Conservation (phyloP, 2,329 filamentous ascomycete species). For the Colletotrichum destructivum region DNA sequence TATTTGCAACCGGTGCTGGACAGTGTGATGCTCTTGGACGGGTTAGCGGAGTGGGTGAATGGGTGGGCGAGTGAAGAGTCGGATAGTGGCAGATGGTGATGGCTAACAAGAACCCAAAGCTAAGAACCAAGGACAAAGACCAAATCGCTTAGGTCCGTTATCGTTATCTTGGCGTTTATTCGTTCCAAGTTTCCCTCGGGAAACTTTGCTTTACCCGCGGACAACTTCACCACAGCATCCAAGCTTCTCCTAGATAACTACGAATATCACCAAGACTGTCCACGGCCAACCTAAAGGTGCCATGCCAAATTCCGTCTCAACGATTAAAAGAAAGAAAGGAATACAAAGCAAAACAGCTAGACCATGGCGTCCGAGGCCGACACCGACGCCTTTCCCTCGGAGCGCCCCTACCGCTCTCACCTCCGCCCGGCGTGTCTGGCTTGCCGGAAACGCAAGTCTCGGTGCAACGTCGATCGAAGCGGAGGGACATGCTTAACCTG, state of each 20-base stretch:
- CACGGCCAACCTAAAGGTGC: neutral
- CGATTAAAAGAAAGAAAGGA: too few relatives aligned
- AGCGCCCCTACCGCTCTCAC: constrained; percentile 73
- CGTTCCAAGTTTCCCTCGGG: neutral
- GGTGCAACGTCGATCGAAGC: constrained; percentile 71
- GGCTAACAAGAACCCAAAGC: too few relatives aligned
- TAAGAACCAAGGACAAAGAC: too few relatives aligned
- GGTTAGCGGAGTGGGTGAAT: neutral
- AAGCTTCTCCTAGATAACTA: neutral
- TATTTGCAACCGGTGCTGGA: too few relatives aligned
- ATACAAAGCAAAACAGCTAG: fast-evolving
- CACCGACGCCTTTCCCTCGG: constrained; percentile 25
- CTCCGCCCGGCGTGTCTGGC: constrained; percentile 72
- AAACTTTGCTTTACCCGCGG: constrained; percentile 1
- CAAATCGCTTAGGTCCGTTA: neutral
- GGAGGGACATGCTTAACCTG: constrained; percentile 70
- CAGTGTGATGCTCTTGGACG: too few relatives aligned
- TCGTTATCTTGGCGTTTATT: neutral
- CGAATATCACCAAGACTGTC: constrained; percentile 3
- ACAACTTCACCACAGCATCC: neutral
- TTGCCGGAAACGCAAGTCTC: constrained; percentile 73
- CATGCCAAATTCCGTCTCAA: neutral
- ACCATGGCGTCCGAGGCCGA: constrained; percentile 27
- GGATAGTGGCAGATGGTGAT: too few relatives aligned
- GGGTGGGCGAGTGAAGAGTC: neutral